Evolutionary conservation across 352 stramenopile species (phyloP), one percentile per base, ranked within the genome.

Genomic region (Phytopythium mirpurense): DNA sequence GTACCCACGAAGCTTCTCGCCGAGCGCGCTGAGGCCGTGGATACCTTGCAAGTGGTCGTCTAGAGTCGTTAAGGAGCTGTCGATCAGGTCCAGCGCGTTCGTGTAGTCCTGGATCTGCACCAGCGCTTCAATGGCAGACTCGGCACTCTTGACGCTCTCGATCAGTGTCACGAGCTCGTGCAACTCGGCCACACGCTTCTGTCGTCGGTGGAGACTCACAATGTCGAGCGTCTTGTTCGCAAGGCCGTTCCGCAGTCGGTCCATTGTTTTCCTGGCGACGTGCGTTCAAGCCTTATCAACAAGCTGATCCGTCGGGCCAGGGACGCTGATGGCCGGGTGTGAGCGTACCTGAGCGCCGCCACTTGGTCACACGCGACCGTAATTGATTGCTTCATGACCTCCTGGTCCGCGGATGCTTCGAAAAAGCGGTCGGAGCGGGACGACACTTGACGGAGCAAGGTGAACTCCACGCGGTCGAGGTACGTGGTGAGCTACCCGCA

Each of bases 141-240:
- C 84, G 6, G 84, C 82, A 58, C 83, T 84, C 59, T 90, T 94
- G 27, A 94, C 80, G 31, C 81, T 78, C 59, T 94, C 82, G 42
- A 94, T 85, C 77, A 90, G 88, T 18, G 80, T 78, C 41, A 90
- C 75, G 47, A 92, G 62, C 65, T 92, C 78, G 49, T 92, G 78
- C 5, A 94, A 64, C 60, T 92, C 79, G 1, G 79, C 81, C 27
- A 93, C 87, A 11, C 80, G 75, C 54, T 91, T 92, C 49, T 92
- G 84, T 12, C 81, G 68, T 18, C 78, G 73, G 51, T 94, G 81
- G n/a, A 94, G 70, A 56, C 78, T 91, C 58, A 94, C 77, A 54
- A 94, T 94, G 47, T 90, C 84, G 31, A 94, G 70, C 2, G 84
- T 90, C 62, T 92, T 92, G 56, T 91, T 80, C 8, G 84, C 82